Evolutionary conservation across 768 basidiomycete species (phyloP), one percentile per base, ranked within the genome.

Genomic region (Xanthoconium stramineum): DNA sequence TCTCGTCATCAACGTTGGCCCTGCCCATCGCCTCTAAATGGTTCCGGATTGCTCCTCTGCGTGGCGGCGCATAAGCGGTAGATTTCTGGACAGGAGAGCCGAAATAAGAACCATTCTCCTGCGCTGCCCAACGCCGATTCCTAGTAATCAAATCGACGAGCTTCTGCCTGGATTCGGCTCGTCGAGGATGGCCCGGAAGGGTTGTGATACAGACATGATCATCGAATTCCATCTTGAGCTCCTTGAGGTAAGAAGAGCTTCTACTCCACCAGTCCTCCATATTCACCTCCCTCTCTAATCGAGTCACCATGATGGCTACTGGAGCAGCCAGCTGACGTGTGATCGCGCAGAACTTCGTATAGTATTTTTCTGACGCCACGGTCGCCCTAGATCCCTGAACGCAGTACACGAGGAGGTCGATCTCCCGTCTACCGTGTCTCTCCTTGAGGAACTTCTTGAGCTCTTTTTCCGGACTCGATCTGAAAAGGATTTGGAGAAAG

Each of bases 381-480:
- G 60, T 68, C 40, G 73, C 70, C 53, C 76, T 67, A 4, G 74
- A 65, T 6, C 68, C 73, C 9, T 66, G 71, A 58, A 76, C 65
- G 52, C 71, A 71, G 53, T 65, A 77, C 2, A 78, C 67, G 12
- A 79, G 72, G 38, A 79, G 74, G 62, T 66, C 71, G 20, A 79
- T 61, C 8, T 76, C 75, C 1, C 48, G 58, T 17, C 17, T 52
- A 12, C 19, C n/a, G 17, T 66, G 58, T 6, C 64, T 61, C 47
- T 66, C 57, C 35, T 61, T 47, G 17, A 69, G 60, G 24, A 69
- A 54, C 19, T 50, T 59, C 46, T 61, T 61, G 30, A 71, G 49
- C 5, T 59, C 56, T 45, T 49, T 57, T 39, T 61, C 59, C 2
- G 72, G 56, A 20, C 39, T 20, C 2, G 19, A 33, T 15, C 47